Base-by-base conservation (phyloP, 495 filamentous ascomycete genomes). In the Eremomyces bilateralis region DNA sequence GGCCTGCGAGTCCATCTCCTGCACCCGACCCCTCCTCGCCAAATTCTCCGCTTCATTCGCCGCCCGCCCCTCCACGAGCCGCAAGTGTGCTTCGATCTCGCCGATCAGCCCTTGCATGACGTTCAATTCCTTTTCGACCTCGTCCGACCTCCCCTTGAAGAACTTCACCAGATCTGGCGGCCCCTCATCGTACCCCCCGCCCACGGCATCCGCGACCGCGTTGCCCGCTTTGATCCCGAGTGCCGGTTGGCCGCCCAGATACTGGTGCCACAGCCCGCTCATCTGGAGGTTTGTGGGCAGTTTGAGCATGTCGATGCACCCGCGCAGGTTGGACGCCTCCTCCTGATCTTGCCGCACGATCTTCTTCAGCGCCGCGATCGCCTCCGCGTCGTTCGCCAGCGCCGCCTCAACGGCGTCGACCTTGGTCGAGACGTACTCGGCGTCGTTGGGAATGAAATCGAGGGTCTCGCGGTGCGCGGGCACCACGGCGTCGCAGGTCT, bases 11-110 rank as follows among this genome's bases (percentile, higher is more conserved):
- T 43, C 51, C 61, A 37, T 41, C 49, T 3, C 51, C 41, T 1
- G 60, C 63, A 41, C 65, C 62, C 8, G 58, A 58, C 37, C 58
- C 63, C 19, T 66, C 62, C 34, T 20, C n/a, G 71, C 59, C 47
- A 77, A 65, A 35, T 73, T 61, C 52, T 76, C 69, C 36, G 78
- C 65, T 49, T 82, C 73, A 37, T 73, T 65, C 40, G 73, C 59
- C 30, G 80, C 62, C 18, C 65, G 68, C 5, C 60, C 57, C 47
- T 90, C 80, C 16, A 92, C 71, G 2, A 73, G 70, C 32, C 74
- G 61, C 31, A 93, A 60, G 50, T 88, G 80, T 42, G 69, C 63
- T 53, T 92, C 82, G 34, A 93, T 81, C 51, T 91, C 81, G 31
- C 65, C 59, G 33, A 92, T 53, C 39, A 76, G 80, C 20, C 58